Evolutionary conservation across 1,284 basidiomycete genomes (phyloP).

Genomic region (Leccinum laetum): DNA sequence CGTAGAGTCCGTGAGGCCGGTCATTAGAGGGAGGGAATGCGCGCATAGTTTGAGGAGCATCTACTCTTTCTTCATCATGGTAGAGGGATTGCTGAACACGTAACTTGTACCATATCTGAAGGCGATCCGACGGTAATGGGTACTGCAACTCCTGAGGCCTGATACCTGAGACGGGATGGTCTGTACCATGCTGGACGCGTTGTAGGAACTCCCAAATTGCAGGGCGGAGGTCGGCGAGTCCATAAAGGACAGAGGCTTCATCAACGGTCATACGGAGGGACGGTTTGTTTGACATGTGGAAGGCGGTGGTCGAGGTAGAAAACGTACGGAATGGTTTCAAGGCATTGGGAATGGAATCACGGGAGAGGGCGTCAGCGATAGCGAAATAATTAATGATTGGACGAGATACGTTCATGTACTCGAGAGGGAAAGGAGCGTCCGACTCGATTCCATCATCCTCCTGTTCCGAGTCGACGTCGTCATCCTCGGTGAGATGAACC

Average conservation of each 20-base stretch:
- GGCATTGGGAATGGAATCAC: background rate
- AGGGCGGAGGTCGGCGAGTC: background rate
- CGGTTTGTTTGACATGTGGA: background rate
- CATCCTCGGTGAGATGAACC: background rate
- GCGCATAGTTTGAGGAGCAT: background rate
- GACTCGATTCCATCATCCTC: background rate
- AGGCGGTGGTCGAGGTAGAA: background rate
- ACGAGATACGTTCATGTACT: background rate
- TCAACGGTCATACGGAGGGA: background rate
- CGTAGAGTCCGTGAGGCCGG: background rate
- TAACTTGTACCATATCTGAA: background rate
- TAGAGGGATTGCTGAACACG: background rate
- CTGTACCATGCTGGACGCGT: background rate
- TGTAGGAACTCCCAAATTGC: background rate
- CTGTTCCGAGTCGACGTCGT: background rate
- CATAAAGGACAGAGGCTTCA: background rate
- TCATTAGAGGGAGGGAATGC: background rate
- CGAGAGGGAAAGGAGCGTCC: background rate
- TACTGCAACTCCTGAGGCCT: background rate
- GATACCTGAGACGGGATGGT: background rate
- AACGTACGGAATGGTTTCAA: background rate
- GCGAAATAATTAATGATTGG: background rate
- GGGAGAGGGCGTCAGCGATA: background rate
- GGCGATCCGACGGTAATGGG: background rate
- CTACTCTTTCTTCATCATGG: background rate